Base-by-base conservation (phyloP, 1,284 basidiomycete genomes). In the Ganoderma multipileum region DNA sequence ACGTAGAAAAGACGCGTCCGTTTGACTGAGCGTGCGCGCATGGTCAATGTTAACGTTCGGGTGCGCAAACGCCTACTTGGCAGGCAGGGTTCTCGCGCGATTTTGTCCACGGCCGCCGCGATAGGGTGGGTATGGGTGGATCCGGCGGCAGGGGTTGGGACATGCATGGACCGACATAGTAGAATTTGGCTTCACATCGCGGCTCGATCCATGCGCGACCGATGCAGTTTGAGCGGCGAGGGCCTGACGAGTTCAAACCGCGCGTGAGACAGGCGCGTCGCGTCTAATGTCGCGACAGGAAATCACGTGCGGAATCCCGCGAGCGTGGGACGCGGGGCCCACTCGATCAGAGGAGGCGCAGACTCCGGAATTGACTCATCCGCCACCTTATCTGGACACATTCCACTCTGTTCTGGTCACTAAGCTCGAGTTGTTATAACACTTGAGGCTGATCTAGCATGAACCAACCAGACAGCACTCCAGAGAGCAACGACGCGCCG, bases 231-330 rank as follows among this genome's bases (percentile, higher is more conserved):
- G 28, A n/a, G 16, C 30, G 18, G 55, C 28, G 55, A 7, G 30
- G 14, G 20, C 30, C 9, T 11, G 44, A 23, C 33, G 33, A 28
- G 30, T 20, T 20, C 16, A 14, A 6, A 28, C 5, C 36, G 57
- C 57, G 36, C 20, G 36, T 23, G 18, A 7, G 16, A 12, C 23
- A 28, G 42, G 65, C 65, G 67, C 66, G 66, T 64, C 68, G 68
- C 71, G 71, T 68, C 59, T 60, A n/a, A 44, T 44, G 18, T n/a
- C 42, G 16, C 20, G 58, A 61, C 28, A 23, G 8, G 2, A 20
- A 23, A 23, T 70, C 71, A 72, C 71, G 71, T 72, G 71, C 23
- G 4, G 2, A 20, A 64, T 61, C 52, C 66, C 54, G 44, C n/a
- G 11, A 36, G 71, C 64, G 66, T 44, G 42, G 44, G 44, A 47